Conservation (phyloP, 2,329 filamentous ascomycete species). For the Ceratocystis huliohia region DNA sequence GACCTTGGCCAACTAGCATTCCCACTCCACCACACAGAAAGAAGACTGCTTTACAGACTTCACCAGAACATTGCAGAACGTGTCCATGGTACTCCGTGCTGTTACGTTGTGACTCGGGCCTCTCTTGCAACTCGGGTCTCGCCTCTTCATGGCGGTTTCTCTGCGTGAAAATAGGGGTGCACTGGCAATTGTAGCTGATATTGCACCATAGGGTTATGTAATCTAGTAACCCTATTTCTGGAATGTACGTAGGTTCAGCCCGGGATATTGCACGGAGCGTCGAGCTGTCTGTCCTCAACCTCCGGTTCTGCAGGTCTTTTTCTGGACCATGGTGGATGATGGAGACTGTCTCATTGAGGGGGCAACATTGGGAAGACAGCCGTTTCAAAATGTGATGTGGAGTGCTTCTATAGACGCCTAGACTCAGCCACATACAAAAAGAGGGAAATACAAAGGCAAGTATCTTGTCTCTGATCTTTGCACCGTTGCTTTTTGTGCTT, state of each 20-base stretch:
- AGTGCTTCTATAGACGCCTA: slow-evolving; percentile 5
- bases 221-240: neutral
- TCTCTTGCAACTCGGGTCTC: neutral
- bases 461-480: neutral
- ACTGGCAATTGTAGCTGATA: no score
- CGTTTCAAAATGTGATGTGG: neutral
- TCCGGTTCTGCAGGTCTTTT: neutral
- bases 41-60: neutral
- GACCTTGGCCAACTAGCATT: neutral
- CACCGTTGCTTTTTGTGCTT: neutral
- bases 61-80: neutral
- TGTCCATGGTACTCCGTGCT: neutral
- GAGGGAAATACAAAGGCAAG: neutral
- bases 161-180: neutral
- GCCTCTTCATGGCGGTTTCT: neutral
- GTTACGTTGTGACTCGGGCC: neutral
- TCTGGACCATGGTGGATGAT: neutral
- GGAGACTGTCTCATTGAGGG: neutral
- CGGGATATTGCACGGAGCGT: neutral
- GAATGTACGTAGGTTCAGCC: neutral
- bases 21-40: neutral
- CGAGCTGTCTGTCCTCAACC: neutral
- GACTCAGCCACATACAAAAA: neutral
- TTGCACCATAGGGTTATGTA: neutral
- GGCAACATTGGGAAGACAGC: neutral